phyloP scores from a whole-genome alignment of 2,329 filamentous ascomycete species.

The Sclerotinia borealis region DNA sequence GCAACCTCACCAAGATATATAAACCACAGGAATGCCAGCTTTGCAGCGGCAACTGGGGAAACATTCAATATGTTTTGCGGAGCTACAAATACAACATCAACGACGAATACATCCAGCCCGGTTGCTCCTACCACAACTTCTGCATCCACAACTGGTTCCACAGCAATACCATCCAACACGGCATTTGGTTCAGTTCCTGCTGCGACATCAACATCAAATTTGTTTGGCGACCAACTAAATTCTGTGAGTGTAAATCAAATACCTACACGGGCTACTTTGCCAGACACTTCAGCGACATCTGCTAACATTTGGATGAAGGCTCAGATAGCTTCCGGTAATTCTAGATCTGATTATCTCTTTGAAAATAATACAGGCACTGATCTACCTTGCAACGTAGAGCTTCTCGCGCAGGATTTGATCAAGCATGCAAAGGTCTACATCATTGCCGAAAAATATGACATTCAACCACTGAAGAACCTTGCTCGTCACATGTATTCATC shows the following conservation, averaged over 20 bases:
- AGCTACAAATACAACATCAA: background rate
- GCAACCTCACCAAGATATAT: background rate
- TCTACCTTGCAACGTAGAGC: background rate
- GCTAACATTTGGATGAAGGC: too few species aligned
- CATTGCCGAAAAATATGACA: constrained; percentile 15
- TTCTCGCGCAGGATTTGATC: constrained; percentile 3
- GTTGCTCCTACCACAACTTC: background rate
- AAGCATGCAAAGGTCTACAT: constrained; percentile 16
- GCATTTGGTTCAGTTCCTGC: background rate
- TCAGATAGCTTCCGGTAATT: too few species aligned
- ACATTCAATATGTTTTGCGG: background rate
- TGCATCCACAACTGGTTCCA: background rate
- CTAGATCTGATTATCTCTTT: background rate
- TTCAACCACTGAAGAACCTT: constrained; percentile 14
- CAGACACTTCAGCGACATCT: background rate
- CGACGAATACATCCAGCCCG: background rate
- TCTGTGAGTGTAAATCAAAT: too few species aligned
- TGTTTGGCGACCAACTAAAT: background rate
- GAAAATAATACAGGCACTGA: too few species aligned
- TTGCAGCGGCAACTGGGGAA: background rate
- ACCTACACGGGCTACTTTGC: too few species aligned
- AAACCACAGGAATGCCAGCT: background rate
- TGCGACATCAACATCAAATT: background rate
- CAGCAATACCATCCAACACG: background rate
- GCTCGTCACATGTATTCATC: constrained; percentile 11